These are phyloP conservation scores for Cymbidium sinense DNA, from an alignment of 106 monocot species.

Conservation along the genomic window DNA sequence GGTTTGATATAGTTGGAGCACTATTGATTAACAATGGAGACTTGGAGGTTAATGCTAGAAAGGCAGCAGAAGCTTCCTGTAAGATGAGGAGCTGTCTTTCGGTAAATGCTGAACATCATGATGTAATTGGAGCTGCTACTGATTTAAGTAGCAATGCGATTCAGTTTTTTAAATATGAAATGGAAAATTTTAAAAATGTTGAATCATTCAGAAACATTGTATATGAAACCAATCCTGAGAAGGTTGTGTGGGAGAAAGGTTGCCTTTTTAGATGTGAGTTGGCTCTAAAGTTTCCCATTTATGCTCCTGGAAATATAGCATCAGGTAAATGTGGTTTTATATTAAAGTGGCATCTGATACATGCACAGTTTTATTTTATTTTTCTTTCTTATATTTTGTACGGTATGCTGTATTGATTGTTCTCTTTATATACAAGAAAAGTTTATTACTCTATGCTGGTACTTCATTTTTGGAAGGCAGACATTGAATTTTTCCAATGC, in stretches of 20 bases:
- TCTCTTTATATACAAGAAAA: not conserved
- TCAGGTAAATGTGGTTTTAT: slow-evolving; percentile 29
- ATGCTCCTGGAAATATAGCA: slow-evolving; percentile 37
- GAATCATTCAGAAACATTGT: slow-evolving; percentile 34
- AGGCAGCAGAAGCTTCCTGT: slow-evolving; percentile 46
- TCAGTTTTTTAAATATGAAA: slow-evolving; percentile 44
- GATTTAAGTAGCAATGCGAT: slow-evolving; percentile 34
- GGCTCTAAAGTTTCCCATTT: slow-evolving; percentile 63
- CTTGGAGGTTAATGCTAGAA: slow-evolving; percentile 39
- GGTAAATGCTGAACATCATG: slow-evolving; percentile 24
- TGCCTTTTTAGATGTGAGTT: slow-evolving; percentile 77
- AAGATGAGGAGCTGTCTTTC: slow-evolving; percentile 45
- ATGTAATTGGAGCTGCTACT: slow-evolving; percentile 52
- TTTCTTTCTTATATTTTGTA: not conserved
- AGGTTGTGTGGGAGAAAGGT: slow-evolving; percentile 66
- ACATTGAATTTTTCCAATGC: not conserved
- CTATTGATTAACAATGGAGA: slow-evolving; percentile 35
- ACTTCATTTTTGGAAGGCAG: not conserved
- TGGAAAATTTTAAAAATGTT: slow-evolving; percentile 19
- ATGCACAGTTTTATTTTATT: not conserved
- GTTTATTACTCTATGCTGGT: not conserved
- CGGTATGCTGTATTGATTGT: not conserved
- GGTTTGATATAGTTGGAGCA: slow-evolving; percentile 80
- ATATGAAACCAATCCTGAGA: slow-evolving; percentile 57
- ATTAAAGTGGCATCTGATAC: not conserved